Conservation (phyloP, 2,329 filamentous ascomycete genomes). For the Atkinsonella hypoxylon region DNA sequence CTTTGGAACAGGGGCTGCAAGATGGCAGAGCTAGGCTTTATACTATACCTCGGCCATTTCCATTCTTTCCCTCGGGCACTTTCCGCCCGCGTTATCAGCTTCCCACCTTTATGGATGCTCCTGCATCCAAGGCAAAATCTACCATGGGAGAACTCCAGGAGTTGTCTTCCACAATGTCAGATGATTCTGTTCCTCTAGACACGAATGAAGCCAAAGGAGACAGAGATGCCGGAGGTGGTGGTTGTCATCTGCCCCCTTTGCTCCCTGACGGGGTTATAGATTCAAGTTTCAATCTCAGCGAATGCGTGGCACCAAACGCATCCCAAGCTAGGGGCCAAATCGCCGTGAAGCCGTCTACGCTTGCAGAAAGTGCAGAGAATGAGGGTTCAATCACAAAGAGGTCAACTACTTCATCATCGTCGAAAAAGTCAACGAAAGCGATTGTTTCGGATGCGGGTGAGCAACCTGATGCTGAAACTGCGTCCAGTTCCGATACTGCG, state of each 20-base stretch:
- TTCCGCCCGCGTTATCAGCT: constrained; percentile 10
- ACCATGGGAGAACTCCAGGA: constrained; percentile 8
- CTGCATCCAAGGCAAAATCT: constrained; percentile 5
- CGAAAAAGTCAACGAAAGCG: background rate
- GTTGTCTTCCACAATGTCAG: constrained; percentile 3
- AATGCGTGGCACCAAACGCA: background rate
- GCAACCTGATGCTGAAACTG: background rate
- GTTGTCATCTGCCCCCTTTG: constrained; percentile 6
- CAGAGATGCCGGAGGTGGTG: background rate
- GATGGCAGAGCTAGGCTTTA: constrained; percentile 1
- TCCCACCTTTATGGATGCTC: constrained; percentile 8
- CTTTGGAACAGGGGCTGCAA: background rate
- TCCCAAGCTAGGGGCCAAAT: background rate
- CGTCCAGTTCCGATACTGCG: background rate
- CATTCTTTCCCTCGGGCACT: constrained; percentile 3
- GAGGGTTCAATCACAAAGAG: background rate
- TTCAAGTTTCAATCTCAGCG: constrained; percentile 1
- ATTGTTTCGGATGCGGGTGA: background rate
- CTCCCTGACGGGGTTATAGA: constrained; percentile 9
- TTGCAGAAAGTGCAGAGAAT: background rate
- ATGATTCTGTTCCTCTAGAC: background rate
- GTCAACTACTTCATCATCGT: background rate
- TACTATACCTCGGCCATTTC: background rate
- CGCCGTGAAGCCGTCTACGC: background rate
- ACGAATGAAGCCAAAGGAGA: background rate